Conservation (phyloP, 2,329 filamentous ascomycete species). For the Penicillium sp. region DNA sequence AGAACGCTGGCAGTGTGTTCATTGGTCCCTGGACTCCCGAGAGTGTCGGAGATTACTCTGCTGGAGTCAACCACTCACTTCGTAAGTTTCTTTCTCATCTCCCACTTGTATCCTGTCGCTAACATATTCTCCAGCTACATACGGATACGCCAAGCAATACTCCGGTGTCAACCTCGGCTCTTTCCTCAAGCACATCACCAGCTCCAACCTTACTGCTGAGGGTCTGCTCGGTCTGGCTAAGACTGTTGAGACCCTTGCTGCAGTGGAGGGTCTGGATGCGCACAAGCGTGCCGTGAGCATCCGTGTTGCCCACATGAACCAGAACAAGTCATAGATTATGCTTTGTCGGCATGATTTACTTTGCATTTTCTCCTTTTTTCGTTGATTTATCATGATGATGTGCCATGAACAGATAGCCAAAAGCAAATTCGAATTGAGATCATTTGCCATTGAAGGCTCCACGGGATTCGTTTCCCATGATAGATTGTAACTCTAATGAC, state of each 20-base stretch:
- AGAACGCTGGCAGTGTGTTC: conserved; percentile 95
- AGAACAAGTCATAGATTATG: conserved; percentile 20
- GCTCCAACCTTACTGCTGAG: conserved; percentile 81
- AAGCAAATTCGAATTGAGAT: conserved; percentile 1
- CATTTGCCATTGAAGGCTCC: not conserved
- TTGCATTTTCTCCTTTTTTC: conserved; percentile 4
- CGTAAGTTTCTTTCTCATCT: conserved; percentile 61
- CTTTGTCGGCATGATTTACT: not conserved
- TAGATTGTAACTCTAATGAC: not conserved
- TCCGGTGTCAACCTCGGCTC: conserved; percentile 94
- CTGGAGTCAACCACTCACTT: conserved; percentile 94
- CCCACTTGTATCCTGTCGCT: conserved; percentile 10
- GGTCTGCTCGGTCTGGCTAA: conserved; percentile 81
- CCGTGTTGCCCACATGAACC: conserved; percentile 53
- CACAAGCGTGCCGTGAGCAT: conserved; percentile 76
- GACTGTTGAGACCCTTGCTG: conserved; percentile 92
- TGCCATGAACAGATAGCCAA: conserved; percentile 23
- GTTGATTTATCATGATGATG: conserved; percentile 20
- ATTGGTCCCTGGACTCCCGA: conserved; percentile 96
- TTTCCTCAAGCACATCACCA: conserved; percentile 97
- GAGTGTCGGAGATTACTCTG: conserved; percentile 96
- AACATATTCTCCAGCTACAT: conserved; percentile 67
- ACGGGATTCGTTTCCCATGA: not conserved
- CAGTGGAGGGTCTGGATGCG: conserved; percentile 91
- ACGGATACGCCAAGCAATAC: conserved; percentile 98